Percentiles rank a stretch among this genome's conserved stretches.
Conservation (phyloP, 768 basidiomycete species). For the Candolleomyces eurysporus region DNA sequence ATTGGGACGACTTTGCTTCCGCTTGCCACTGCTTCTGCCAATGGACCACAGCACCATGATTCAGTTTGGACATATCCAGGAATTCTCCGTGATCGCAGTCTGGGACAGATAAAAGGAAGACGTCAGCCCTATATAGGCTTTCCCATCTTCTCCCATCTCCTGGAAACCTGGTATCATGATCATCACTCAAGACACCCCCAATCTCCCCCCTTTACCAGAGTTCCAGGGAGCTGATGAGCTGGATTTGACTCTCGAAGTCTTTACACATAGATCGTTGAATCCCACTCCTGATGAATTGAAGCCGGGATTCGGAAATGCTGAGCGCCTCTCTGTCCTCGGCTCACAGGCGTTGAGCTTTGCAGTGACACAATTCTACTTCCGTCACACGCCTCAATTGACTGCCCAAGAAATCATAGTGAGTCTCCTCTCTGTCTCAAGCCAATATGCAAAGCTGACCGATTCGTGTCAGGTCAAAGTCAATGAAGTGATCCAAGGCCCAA, state of each 20-base stretch:
- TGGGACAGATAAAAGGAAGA: neutral
- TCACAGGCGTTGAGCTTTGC: neutral
- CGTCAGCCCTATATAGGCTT: neutral
- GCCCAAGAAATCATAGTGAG: neutral
- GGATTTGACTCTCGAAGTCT: neutral
- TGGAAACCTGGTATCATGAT: neutral
- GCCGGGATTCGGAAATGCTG: neutral
- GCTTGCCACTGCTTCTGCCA: neutral
- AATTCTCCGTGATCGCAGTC: neutral
- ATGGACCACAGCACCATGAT: slow-evolving; percentile 2
- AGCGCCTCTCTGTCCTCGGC: neutral
- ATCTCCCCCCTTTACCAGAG: neutral
- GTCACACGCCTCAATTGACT: neutral
- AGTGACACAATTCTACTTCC: neutral
- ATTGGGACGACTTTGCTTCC: neutral
- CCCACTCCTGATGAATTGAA: neutral
- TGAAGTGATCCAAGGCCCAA: neutral
- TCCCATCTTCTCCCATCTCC: neutral
- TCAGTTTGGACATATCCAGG: neutral
- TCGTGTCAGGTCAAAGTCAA: neutral
- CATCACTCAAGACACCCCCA: neutral
- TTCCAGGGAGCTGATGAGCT: neutral
- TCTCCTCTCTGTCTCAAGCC: neutral
- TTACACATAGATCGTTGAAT: neutral
- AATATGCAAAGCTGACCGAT: neutral